phyloP scores from a whole-genome alignment of 768 basidiomycete genomes.

The Austroboletus eburneus region DNA sequence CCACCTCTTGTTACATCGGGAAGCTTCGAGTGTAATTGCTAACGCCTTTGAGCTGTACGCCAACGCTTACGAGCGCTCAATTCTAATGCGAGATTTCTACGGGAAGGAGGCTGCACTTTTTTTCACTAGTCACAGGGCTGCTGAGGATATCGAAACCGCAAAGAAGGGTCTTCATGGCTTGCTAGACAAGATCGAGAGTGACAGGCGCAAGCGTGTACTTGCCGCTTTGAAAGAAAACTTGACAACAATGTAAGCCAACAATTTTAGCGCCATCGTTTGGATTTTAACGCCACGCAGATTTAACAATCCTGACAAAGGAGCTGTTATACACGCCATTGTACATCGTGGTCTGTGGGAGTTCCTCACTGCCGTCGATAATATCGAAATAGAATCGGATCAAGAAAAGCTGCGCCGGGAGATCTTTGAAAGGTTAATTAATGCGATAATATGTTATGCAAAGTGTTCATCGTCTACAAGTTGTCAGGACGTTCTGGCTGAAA shows the following conservation, averaged over 20 bases:
- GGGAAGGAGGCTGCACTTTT: constrained; percentile 85
- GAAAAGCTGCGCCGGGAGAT: constrained; percentile 77
- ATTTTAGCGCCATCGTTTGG: background rate
- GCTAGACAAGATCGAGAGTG: constrained; percentile 58
- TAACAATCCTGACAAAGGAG: constrained; percentile 88
- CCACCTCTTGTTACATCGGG: constrained; percentile 76
- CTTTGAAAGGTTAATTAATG: constrained; percentile 62
- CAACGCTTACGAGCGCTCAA: constrained; percentile 77
- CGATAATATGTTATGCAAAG: background rate
- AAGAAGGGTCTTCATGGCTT: constrained; percentile 67
- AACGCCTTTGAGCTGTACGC: constrained; percentile 87
- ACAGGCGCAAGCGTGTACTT: constrained; percentile 65
- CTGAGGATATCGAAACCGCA: constrained; percentile 57
- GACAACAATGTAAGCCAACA: constrained; percentile 57
- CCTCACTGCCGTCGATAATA: constrained; percentile 52
- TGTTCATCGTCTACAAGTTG: constrained; percentile 43
- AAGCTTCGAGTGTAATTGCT: constrained; percentile 78
- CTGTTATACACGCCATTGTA: constrained; percentile 81
- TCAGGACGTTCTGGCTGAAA: constrained; percentile 82
- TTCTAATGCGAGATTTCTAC: constrained; percentile 84
- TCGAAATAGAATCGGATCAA: constrained; percentile 59
- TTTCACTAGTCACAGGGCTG: constrained; percentile 48
- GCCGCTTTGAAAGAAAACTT: constrained; percentile 70
- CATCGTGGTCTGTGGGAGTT: constrained; percentile 90
- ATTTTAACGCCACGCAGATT: constrained; percentile 48